A percentile compares a stretch with the other conserved stretches of the same genome.
These are phyloP conservation scores for Biscogniauxia marginata DNA, from an alignment of 2,329 filamentous ascomycete genomes.

Conservation along the genomic window DNA sequence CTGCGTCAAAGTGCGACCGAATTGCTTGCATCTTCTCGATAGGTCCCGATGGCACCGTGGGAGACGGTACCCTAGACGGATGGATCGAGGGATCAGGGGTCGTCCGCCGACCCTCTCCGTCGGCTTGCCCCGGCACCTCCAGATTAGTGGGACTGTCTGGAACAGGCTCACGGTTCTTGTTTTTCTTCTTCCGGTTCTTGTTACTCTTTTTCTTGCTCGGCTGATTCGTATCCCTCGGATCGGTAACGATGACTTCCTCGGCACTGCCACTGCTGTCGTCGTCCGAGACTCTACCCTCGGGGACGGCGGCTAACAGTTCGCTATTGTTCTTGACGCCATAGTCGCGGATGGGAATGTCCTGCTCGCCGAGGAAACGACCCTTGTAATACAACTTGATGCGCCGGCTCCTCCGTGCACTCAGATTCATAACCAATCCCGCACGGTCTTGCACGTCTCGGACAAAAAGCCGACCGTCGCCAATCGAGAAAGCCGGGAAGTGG, in stretches of 20 bases:
- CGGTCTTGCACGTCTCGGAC: constrained; percentile 66
- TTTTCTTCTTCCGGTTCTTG: constrained; percentile 37
- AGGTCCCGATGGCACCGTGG: constrained; percentile 41
- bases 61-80: constrained; percentile 38
- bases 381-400: constrained; percentile 72
- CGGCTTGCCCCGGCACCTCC: constrained; percentile 36
- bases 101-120: constrained; percentile 34
- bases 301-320: constrained; percentile 59
- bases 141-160: constrained; percentile 43
- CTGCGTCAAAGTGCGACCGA: constrained; percentile 59
- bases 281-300: constrained; percentile 45
- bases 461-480: constrained; percentile 69
- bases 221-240: constrained; percentile 38
- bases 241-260: constrained; percentile 43
- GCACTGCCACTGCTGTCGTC: constrained; percentile 44
- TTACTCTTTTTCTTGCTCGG: constrained; percentile 44
- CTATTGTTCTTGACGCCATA: constrained; percentile 63
- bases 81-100: constrained; percentile 36
- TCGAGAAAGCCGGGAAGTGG: constrained; percentile 73
- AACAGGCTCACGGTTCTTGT: constrained; percentile 41
- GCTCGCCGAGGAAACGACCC: constrained; percentile 67
- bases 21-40: constrained; percentile 68
- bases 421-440: constrained; percentile 64
- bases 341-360: constrained; percentile 52
- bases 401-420: constrained; percentile 51